Conservation (phyloP, 208 protist genomes). For the Vickermania spadyakhi region DNA sequence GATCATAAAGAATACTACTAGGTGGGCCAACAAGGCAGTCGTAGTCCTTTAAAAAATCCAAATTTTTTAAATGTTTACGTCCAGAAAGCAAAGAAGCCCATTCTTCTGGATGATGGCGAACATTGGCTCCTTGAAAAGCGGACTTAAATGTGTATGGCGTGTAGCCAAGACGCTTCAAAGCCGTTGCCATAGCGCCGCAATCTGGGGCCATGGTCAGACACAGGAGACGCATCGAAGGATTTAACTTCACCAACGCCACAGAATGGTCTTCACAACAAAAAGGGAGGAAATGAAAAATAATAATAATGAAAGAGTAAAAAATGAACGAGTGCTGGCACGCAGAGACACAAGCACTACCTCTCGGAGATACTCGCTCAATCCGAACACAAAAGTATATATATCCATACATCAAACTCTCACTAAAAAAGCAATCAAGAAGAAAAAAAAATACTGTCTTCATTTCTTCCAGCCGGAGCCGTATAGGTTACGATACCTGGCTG, state of each 20-base stretch:
- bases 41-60: slow-evolving; percentile 32
- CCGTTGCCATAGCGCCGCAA: slow-evolving; percentile 40
- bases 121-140: slow-evolving; percentile 36
- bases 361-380: no score
- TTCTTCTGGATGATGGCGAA: slow-evolving; percentile 24
- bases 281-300: no score
- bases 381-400: no score
- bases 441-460: no score
- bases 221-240: slow-evolving; percentile 45
- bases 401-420: no score
- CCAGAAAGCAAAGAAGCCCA: slow-evolving; percentile 36
- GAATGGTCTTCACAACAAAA: no score
- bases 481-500: neutral
- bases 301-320: no score
- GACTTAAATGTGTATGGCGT: slow-evolving; percentile 48
- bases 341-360: no score
- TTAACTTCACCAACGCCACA: no score
- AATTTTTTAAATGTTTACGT: slow-evolving; percentile 13
- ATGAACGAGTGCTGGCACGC: no score
- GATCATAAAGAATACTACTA: slow-evolving; percentile 32
- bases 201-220: slow-evolving; percentile 63
- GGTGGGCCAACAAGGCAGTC: slow-evolving; percentile 56
- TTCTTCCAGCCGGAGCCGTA: neutral
- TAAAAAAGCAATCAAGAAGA: no score
- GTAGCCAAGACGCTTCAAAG: slow-evolving; percentile 51